Conservation (phyloP, 2,329 filamentous ascomycete genomes). For the Trichoderma harzianum region DNA sequence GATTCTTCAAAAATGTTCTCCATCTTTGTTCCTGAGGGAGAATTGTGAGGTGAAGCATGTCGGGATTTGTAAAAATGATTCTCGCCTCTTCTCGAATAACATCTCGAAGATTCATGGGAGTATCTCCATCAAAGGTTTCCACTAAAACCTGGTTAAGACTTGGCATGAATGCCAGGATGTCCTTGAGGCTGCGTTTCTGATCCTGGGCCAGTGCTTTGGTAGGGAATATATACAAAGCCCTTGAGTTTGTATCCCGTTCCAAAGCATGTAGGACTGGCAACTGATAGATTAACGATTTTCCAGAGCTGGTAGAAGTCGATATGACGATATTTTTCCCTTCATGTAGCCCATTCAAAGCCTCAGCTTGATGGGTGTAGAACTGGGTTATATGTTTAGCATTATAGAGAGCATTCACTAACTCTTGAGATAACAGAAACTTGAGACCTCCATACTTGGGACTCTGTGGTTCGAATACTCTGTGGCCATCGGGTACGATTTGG, state of each 20-base stretch:
- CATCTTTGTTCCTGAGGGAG: slow-evolving; percentile 87
- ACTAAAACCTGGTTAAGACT: slow-evolving; percentile 72
- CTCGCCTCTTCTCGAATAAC: slow-evolving; percentile 80
- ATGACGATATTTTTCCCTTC: slow-evolving; percentile 85
- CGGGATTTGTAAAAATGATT: slow-evolving; percentile 96
- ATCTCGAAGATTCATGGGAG: slow-evolving; percentile 74
- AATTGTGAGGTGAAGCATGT: slow-evolving; percentile 95
- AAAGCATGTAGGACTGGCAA: slow-evolving; percentile 85
- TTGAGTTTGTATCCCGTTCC: slow-evolving; percentile 69
- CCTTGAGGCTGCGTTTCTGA: slow-evolving; percentile 82
- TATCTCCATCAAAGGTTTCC: slow-evolving; percentile 96
- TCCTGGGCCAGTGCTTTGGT: slow-evolving; percentile 97
- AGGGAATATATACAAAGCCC: slow-evolving; percentile 97
- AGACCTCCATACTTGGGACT: slow-evolving; percentile 78
- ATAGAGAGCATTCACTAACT: slow-evolving; percentile 92
- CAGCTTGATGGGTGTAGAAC: slow-evolving; percentile 87
- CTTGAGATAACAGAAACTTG: slow-evolving; percentile 81
- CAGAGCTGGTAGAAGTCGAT: slow-evolving; percentile 91
- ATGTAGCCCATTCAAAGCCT: slow-evolving; percentile 85
- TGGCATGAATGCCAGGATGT: slow-evolving; percentile 77
- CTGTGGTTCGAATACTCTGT: slow-evolving; percentile 86
- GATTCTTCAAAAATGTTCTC: slow-evolving; percentile 81
- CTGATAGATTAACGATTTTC: slow-evolving; percentile 97
- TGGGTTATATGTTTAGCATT: slow-evolving; percentile 83
- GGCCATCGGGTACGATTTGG: slow-evolving; percentile 90